These are phyloP conservation scores for Alternaria gaisen DNA, from an alignment of 2,329 filamentous ascomycete genomes.

Conservation along the genomic window DNA sequence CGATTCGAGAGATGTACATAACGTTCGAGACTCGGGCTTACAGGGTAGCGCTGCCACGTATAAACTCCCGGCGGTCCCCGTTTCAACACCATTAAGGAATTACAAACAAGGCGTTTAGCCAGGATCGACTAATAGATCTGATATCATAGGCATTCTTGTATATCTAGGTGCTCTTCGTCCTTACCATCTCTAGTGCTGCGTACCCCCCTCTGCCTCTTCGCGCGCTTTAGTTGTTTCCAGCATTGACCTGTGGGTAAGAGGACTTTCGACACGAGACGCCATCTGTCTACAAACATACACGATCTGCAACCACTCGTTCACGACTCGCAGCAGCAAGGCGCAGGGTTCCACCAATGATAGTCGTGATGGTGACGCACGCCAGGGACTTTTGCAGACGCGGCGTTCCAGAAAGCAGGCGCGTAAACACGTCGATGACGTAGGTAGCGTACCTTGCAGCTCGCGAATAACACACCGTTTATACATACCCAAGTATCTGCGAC, in stretches of 20 bases:
- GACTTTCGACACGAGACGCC: neutral
- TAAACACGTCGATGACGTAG: constrained; percentile 26
- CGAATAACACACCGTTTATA: constrained; percentile 18
- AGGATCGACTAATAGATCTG: too few species aligned
- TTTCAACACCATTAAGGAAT: too few species aligned
- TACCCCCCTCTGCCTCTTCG: neutral
- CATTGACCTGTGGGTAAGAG: neutral
- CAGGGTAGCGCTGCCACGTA: too few species aligned
- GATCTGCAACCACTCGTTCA: neutral
- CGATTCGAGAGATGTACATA: too few species aligned
- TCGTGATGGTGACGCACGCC: neutral
- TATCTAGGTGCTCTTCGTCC: too few species aligned
- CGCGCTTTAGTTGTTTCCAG: neutral
- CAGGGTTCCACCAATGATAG: neutral
- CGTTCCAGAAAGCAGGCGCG: constrained; percentile 17
- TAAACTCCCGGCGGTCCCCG: too few species aligned
- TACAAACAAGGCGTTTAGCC: too few species aligned
- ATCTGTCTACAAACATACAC: neutral
- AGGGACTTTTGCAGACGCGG: constrained; percentile 12
- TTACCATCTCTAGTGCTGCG: neutral
- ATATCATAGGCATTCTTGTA: too few species aligned
- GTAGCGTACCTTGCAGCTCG: constrained; percentile 9
- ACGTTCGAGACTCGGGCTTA: too few species aligned
- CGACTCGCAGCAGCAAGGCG: neutral
- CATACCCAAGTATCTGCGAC: neutral